These are phyloP conservation scores for Angomonas deanei DNA, from an alignment of 208 protist genomes.

Conservation along the genomic window DNA sequence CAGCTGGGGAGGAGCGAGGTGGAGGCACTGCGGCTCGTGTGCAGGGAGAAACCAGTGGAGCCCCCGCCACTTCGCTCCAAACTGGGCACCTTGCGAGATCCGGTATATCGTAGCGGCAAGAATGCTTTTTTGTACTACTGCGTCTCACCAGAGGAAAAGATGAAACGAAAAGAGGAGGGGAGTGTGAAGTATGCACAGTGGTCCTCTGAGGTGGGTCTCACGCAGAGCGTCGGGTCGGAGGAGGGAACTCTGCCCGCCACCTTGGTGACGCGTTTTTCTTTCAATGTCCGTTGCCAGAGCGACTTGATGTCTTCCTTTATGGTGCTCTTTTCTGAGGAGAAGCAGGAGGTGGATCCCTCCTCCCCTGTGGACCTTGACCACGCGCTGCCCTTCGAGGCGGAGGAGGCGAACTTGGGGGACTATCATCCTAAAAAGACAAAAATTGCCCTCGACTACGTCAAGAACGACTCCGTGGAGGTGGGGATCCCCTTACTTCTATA, in stretches of 20 bases:
- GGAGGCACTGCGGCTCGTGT: slow-evolving; percentile 33
- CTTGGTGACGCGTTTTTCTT: slow-evolving; percentile 16
- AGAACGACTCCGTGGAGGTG: slow-evolving; percentile 18
- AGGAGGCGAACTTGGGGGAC: slow-evolving; percentile 16
- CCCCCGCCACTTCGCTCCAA: slow-evolving; percentile 41
- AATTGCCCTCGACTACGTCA: slow-evolving; percentile 32
- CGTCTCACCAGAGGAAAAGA: slow-evolving; percentile 13
- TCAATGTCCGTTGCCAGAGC: slow-evolving; percentile 59
- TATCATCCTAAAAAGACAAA: slow-evolving; percentile 37
- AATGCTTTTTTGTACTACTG: slow-evolving; percentile 60
- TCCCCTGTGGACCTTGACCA: neutral
- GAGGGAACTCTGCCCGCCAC: too few relatives aligned
- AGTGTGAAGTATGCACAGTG: slow-evolving; percentile 34
- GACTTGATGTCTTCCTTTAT: slow-evolving; percentile 51
- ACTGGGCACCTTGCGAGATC: slow-evolving; percentile 36
- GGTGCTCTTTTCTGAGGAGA: slow-evolving; percentile 38
- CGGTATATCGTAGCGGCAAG: slow-evolving; percentile 21
- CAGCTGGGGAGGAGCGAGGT: slow-evolving; percentile 23
- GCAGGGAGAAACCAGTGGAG: slow-evolving; percentile 22
- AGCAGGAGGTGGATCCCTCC: neutral
- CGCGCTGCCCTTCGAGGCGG: neutral
- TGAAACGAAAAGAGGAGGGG: slow-evolving; percentile 5
- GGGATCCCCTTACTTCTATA: slow-evolving; percentile 68
- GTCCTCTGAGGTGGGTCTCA: slow-evolving; percentile 27
- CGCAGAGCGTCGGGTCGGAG: too few relatives aligned